These are phyloP conservation scores for Hortiboletus rubellus DNA, from an alignment of 1,284 basidiomycete species.

Conservation along the genomic window DNA sequence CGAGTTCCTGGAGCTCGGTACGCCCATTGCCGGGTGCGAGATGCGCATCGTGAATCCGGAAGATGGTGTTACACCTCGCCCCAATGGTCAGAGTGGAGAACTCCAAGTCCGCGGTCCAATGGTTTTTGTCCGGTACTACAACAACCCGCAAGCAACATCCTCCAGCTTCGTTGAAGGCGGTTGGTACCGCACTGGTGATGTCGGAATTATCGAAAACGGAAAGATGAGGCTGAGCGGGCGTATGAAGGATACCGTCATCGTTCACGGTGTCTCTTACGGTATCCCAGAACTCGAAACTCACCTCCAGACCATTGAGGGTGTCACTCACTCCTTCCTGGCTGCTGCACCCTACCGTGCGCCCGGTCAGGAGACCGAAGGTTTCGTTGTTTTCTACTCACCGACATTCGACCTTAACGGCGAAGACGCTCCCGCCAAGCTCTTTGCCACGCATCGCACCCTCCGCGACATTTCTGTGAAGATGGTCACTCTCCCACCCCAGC, in stretches of 20 bases:
- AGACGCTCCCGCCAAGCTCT: conserved; percentile 22
- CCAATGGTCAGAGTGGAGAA: conserved; percentile 36
- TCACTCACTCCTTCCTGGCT: conserved; percentile 39
- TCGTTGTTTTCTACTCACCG: conserved; percentile 34
- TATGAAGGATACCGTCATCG: conserved; percentile 47
- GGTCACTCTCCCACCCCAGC: conserved; percentile 29
- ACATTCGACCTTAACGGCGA: conserved; percentile 23
- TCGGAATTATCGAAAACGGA: conserved; percentile 40
- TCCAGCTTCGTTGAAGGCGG: conserved; percentile 42
- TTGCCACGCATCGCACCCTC: conserved; percentile 22
- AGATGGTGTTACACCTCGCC: conserved; percentile 30
- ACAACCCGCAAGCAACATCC: conserved; percentile 40
- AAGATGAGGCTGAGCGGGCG: conserved; percentile 43
- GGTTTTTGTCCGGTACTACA: conserved; percentile 43
- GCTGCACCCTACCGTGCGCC: conserved; percentile 39
- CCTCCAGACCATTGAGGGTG: conserved; percentile 41
- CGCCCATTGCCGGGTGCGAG: conserved; percentile 26
- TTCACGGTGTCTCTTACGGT: conserved; percentile 48
- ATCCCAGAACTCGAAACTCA: conserved; percentile 44
- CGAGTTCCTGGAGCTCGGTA: conserved; percentile 35
- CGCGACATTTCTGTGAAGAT: conserved; percentile 27
- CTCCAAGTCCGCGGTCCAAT: conserved; percentile 43
- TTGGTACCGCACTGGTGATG: conserved; percentile 48
- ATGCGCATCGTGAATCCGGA: conserved; percentile 37
- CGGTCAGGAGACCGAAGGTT: conserved; percentile 35